Evolutionary conservation across 2,329 filamentous ascomycete genomes (phyloP).

Genomic region (Pyrenophora teres): DNA sequence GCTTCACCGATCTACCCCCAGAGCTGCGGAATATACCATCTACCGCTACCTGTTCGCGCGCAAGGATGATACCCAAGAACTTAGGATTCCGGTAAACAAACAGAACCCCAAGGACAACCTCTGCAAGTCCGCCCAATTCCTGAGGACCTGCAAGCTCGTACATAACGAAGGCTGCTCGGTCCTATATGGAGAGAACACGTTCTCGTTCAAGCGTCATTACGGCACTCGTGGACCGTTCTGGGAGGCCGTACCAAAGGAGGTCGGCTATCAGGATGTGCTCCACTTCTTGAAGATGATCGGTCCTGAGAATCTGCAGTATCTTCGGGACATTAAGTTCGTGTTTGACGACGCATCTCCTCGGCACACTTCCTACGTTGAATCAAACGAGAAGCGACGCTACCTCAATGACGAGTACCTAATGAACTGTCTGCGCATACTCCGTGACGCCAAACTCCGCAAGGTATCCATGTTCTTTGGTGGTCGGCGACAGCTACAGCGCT

Average conservation of each 20-base stretch:
- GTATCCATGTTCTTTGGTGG: conserved; percentile 52
- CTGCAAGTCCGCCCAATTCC: conserved; percentile 50
- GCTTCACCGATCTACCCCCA: conserved; percentile 39
- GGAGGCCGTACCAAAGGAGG: conserved; percentile 50
- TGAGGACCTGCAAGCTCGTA: conserved; percentile 54
- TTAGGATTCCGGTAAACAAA: conserved; percentile 41
- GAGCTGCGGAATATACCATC: conserved; percentile 56
- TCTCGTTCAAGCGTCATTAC: conserved; percentile 50
- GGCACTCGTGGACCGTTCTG: conserved; percentile 49
- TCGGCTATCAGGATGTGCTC: conserved; percentile 54
- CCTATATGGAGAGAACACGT: conserved; percentile 57
- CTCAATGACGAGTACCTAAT: conserved; percentile 55
- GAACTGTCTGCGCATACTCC: conserved; percentile 52
- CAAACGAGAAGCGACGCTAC: conserved; percentile 54
- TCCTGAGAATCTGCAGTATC: conserved; percentile 51
- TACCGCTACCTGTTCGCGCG: conserved; percentile 52
- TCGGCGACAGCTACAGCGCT: conserved; percentile 39
- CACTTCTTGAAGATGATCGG: conserved; percentile 56
- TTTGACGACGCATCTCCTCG: conserved; percentile 54
- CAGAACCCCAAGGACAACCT: conserved; percentile 35
- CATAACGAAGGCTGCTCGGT: conserved; percentile 53
- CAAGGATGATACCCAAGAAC: conserved; percentile 28
- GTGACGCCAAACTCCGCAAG: conserved; percentile 49
- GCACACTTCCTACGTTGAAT: conserved; percentile 45
- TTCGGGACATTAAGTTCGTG: conserved; percentile 52